Conservation (phyloP, 2,329 filamentous ascomycete genomes). For the Xylaria sp. region DNA sequence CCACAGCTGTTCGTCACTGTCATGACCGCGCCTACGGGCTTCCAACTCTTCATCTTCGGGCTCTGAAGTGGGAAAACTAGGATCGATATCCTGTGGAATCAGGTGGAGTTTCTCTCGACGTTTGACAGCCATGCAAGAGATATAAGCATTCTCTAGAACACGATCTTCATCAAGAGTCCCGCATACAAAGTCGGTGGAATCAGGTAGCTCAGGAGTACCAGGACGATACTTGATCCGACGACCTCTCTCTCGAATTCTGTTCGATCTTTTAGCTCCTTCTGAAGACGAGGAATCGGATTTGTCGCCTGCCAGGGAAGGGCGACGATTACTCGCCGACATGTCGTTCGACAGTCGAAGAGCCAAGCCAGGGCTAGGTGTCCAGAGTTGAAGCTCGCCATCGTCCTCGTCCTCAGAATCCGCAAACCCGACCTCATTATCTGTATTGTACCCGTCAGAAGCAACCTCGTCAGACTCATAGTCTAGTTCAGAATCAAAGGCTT, state of each 20-base stretch:
- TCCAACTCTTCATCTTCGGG: conserved; percentile 87
- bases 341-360: conserved; percentile 53
- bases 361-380: conserved; percentile 62
- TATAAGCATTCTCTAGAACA: conserved; percentile 92
- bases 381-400: conserved; percentile 70
- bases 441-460: conserved; percentile 77
- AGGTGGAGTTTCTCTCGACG: conserved; percentile 82
- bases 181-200: conserved; percentile 99
- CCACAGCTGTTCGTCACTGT: conserved; percentile 76
- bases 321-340: conserved; percentile 52
- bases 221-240: conserved; percentile 68
- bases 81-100: conserved; percentile 97
- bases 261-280: conserved; percentile 50
- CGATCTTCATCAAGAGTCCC: conserved; percentile 96
- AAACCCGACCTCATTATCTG: conserved; percentile 75
- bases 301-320: conserved; percentile 56
- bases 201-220: conserved; percentile 84
- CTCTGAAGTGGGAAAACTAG: conserved; percentile 95
- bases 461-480: conserved; percentile 67
- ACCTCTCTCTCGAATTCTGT: conserved; percentile 50
- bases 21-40: conserved; percentile 67
- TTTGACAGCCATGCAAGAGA: conserved; percentile 83
- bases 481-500: conserved; percentile 58
- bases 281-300: conserved; percentile 73
- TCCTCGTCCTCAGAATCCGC: conserved; percentile 75